Evolutionary conservation across 2,329 filamentous ascomycete species (phyloP).

Genomic region (Talaromyces amestolkiae): DNA sequence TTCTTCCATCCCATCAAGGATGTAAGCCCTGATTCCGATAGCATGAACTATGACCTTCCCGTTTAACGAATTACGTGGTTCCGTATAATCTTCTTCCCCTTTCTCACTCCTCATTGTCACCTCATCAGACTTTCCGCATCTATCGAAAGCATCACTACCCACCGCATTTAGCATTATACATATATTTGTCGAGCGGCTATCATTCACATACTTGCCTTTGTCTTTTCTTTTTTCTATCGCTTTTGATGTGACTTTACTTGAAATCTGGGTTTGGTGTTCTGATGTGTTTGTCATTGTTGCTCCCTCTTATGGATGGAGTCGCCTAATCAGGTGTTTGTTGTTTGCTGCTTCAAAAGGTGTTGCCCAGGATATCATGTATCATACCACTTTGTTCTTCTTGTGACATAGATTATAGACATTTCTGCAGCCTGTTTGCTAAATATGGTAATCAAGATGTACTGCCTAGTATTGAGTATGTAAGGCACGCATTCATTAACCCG

Average conservation of each 20-base stretch:
- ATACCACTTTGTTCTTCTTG: constrained; percentile 19
- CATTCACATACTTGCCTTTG: constrained; percentile 10
- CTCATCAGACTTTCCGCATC: not conserved
- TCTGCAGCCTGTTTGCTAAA: not conserved
- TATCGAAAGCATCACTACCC: constrained; percentile 5
- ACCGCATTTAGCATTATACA: constrained; percentile 20
- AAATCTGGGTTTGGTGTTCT: constrained; percentile 13
- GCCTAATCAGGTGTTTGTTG: constrained; percentile 11
- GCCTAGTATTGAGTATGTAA: not conserved
- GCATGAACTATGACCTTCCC: constrained; percentile 22
- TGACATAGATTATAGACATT: constrained; percentile 20
- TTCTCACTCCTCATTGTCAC: not conserved
- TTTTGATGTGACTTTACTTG: constrained; percentile 3
- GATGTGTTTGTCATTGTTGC: not conserved
- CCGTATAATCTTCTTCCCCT: not conserved
- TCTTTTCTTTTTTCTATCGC: not conserved
- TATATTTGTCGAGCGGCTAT: constrained; percentile 19
- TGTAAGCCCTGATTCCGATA: constrained; percentile 23
- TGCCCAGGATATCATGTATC: constrained; percentile 18
- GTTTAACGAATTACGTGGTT: constrained; percentile 19
- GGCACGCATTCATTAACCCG: not conserved
- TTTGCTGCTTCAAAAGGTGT: constrained; percentile 6
- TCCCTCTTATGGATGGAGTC: not conserved
- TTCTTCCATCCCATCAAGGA: constrained; percentile 34
- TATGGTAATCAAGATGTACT: not conserved